Evolutionary conservation across 2,329 filamentous ascomycete genomes (phyloP), one percentile per base, ranked within the genome.

Genomic region (Tolypocladium amazonense): DNA sequence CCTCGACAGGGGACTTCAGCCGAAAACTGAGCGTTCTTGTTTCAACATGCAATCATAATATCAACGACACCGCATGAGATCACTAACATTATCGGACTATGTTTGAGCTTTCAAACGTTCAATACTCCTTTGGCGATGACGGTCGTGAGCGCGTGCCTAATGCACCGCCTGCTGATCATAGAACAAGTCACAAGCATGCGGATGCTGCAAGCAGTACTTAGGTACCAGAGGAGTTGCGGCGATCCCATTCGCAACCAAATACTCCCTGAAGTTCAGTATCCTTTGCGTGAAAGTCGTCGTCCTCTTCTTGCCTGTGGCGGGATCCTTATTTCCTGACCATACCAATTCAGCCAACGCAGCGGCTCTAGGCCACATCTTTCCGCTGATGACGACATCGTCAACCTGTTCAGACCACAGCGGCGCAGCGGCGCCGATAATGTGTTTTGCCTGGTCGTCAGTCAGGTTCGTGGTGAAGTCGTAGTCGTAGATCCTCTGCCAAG

Each of bases 401-500:
- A 81, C 76, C 65, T 83, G 80, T 68, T 84, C 81, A 8, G 75
- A 75, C 77, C 78, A 83, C 3, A 84, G 72, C 0, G 80, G 79
- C 0, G 80, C 75, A 43, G 78, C 74, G 35, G 76, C 78, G n/a
- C 81, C 81, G 25, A 81, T 72, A 25, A 84, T 67, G 59, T 80
- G 81, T 56, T 73, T 70, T 43, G 76, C 75, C 63, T 84, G 75
- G 0, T 68, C 63, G 0, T 70, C 70, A 1, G 78, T 79, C 9
- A 83, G 74, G 63, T 77, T 77, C 54, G 68, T 62, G 0, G 79
- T 79, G 67, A 83, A 83, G 70, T 84, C 81, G 67, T 78, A 83
- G 73, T 81, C 74, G 70, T 84, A 84, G 70, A 84, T 82, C 56
- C 81, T 80, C 68, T 83, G 81, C 80, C 80, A 84, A 25, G 79